Evolutionary conservation across 2,329 filamentous ascomycete species (phyloP), one percentile per base, ranked within the genome.

Genomic region (Lachnellula suecica): DNA sequence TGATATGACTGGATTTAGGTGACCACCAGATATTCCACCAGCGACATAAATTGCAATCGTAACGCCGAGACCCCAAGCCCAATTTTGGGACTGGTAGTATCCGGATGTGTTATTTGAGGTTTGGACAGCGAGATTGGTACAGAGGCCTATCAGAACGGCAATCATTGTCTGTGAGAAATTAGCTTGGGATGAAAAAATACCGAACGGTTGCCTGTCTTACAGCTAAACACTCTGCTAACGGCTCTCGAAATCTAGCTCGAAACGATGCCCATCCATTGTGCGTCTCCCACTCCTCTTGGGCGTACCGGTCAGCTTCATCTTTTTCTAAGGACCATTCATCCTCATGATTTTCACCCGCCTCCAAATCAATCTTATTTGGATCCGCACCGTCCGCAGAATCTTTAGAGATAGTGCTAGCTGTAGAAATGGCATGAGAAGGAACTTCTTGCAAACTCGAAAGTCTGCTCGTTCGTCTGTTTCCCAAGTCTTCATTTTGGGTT

Each of bases 11-110:
- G 54, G 57, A 44, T 59, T 59, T 45, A 56, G 52, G 40, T 59
- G 57, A 23, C 45, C 54, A 22, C 57, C 57, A 15, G 57, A 59
- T 23, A 59, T 49, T 19, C 57, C 57, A 44, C 57, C 57, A 4
- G 57, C 52, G 10, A 59, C 51, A 29, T 55, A 59, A 24, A 74
- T 72, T 19, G 62, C 72, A 31, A 72, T 69, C 74, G 80, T 82
- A 29, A 74, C 72, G 1, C 75, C 76, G n/a, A 81, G 68, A 2
- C 78, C 79, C 78, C 78, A 81, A 8, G 72, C 67, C 69, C 69
- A 73, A 11, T 61, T 62, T 5, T 71, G 69, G 9, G 72, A 72
- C 55, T 73, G 70, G 0, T 72, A 72, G 22, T 74, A 77, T 1
- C 70, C 70, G 4, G 64, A 59, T 8, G 63, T 50, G 23, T 24